Percentiles rank a stretch among this genome's conserved stretches.
Conservation (phyloP, 257 asterid genomes). For the Solanum piurae region DNA sequence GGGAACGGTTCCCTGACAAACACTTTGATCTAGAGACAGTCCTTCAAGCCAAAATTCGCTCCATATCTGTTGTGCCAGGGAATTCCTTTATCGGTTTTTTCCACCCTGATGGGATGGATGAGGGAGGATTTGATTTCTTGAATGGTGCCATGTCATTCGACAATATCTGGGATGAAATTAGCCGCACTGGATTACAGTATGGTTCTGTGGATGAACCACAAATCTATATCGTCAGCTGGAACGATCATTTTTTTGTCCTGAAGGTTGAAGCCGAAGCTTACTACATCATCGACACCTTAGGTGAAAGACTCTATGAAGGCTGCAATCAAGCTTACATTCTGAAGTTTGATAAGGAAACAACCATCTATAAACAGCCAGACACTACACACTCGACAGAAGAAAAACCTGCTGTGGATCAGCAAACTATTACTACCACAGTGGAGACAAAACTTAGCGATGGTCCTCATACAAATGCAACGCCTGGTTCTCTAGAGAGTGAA, state of each 20-base stretch:
- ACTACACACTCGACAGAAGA: constrained; percentile 30
- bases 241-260: constrained; percentile 86
- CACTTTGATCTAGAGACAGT: constrained; percentile 94
- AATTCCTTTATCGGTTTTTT: constrained; percentile 89
- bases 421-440: constrained; percentile 3
- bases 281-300: constrained; percentile 82
- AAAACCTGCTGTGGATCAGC: constrained; percentile 21
- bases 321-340: constrained; percentile 86
- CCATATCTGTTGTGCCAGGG: constrained; percentile 48
- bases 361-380: constrained; percentile 39
- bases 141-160: constrained; percentile 95
- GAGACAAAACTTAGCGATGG: constrained; percentile 12
- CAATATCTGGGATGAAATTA: constrained; percentile 85
- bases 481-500: constrained; percentile 9
- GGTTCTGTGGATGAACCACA: constrained; percentile 24
- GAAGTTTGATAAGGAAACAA: constrained; percentile 55
- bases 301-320: constrained; percentile 88
- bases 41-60: constrained; percentile 60
- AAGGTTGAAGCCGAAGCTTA: constrained; percentile 70
- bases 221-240: constrained; percentile 88
- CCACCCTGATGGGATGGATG: constrained; percentile 63
- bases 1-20: constrained; percentile 68
- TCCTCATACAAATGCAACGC: constrained; percentile 14
- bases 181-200: constrained; percentile 17
- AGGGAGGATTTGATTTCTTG: constrained; percentile 62